Conservation (phyloP, 495 filamentous ascomycete genomes). For the Hyaloscypha finlandica region DNA sequence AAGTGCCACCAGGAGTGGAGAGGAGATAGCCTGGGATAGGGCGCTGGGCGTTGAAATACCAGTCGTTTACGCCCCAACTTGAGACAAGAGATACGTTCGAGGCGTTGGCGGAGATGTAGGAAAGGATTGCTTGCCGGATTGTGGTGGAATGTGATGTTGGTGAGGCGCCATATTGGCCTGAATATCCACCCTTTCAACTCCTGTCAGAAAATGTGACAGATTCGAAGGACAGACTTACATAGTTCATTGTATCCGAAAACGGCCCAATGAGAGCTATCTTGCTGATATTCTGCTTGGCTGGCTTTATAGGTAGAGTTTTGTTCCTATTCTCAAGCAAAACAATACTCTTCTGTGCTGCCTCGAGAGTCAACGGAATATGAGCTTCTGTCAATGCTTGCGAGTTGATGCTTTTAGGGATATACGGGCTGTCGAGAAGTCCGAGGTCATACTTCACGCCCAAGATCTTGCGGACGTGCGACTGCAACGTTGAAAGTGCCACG, state of each 20-base stretch:
- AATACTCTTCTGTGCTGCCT: conserved; percentile 41
- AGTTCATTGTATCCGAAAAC: conserved; percentile 45
- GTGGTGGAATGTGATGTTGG: conserved; percentile 41
- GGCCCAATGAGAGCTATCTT: conserved; percentile 45
- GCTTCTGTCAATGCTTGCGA: conserved; percentile 35
- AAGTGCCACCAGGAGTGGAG: conserved; percentile 3
- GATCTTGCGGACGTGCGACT: conserved; percentile 39
- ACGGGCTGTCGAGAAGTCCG: conserved; percentile 41
- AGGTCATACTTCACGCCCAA: conserved; percentile 44
- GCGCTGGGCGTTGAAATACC: conserved; percentile 17
- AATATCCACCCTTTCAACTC: conserved; percentile 17
- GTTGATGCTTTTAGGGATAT: conserved; percentile 36
- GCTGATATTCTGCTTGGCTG: conserved; percentile 31
- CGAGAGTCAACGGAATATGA: conserved; percentile 37
- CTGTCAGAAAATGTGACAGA: conserved; percentile 34
- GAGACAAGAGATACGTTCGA: conserved; percentile 38
- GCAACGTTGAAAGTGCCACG: conserved; percentile 35
- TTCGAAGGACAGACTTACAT: conserved; percentile 20
- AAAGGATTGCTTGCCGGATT: conserved; percentile 42
- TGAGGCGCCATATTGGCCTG: conserved; percentile 42
- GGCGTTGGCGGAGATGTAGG: conserved; percentile 30
- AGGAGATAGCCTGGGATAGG: conserved; percentile 14
- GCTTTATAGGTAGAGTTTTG: conserved; percentile 38
- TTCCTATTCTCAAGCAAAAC: conserved; percentile 44
- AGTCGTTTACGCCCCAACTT: conserved; percentile 34